These are phyloP conservation scores for Diaporthe destruens DNA, from an alignment of 2,329 filamentous ascomycete species.

Conservation along the genomic window DNA sequence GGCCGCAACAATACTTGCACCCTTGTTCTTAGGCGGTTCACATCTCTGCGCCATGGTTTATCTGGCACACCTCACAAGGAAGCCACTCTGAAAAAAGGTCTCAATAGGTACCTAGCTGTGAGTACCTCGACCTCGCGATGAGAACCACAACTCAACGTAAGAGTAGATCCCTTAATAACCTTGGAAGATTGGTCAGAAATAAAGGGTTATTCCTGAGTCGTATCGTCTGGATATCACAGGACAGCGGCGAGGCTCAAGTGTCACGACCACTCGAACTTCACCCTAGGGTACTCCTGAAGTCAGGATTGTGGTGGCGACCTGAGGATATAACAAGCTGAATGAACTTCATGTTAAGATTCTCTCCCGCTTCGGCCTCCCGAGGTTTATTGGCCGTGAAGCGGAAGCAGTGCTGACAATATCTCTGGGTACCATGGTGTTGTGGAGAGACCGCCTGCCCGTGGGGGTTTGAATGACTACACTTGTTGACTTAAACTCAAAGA, in stretches of 20 bases:
- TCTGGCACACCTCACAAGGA: no score
- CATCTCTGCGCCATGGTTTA: no score
- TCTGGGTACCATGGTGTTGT: no score
- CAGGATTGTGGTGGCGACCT: neutral
- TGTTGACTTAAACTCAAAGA: neutral
- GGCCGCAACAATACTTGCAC: no score
- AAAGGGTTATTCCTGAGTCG: neutral
- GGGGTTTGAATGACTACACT: neutral
- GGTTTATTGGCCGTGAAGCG: neutral
- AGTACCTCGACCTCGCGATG: neutral
- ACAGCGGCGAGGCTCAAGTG: neutral
- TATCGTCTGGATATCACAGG: neutral
- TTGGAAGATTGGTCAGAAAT: neutral
- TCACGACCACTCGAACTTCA: neutral
- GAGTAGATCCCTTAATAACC: no score
- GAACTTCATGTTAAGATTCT: no score
- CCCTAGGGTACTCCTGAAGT: no score
- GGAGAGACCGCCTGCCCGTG: neutral
- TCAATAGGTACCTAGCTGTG: neutral
- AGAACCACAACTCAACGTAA: neutral
- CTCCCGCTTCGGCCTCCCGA: neutral
- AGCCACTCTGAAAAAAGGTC: neutral
- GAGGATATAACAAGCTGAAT: no score
- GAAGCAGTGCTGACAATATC: no score
- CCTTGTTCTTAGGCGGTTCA: no score